Percentiles rank a stretch among this genome's conserved stretches.
These are phyloP conservation scores for Alternaria sp. DNA, from an alignment of 2,329 filamentous ascomycete species.

Conservation along the genomic window DNA sequence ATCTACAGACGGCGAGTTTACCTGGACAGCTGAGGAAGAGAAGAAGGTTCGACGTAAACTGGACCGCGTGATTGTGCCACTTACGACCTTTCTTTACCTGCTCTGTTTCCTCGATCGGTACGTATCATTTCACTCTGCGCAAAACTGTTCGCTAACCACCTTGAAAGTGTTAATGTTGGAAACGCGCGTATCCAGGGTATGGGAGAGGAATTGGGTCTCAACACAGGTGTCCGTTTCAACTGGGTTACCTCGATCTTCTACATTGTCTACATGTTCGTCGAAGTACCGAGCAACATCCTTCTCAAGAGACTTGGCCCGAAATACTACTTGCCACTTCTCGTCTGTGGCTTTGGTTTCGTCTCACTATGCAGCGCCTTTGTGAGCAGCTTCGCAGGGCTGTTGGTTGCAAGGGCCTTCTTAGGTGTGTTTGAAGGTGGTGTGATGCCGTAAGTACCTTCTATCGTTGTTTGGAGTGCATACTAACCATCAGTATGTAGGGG, in stretches of 20 bases:
- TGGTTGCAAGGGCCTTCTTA: conserved; percentile 57
- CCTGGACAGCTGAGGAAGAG: conserved; percentile 62
- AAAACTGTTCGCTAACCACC: conserved; percentile 10
- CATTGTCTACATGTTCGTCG: conserved; percentile 62
- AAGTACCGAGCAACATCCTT: conserved; percentile 63
- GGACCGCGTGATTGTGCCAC: conserved; percentile 60
- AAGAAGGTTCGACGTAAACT: conserved; percentile 58
- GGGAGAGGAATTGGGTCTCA: conserved; percentile 56
- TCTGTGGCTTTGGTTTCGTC: conserved; percentile 63
- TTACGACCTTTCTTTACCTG: conserved; percentile 62
- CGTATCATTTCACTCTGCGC: neutral
- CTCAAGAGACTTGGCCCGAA: conserved; percentile 62
- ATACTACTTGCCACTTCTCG: conserved; percentile 61
- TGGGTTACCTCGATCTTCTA: conserved; percentile 66
- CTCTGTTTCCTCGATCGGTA: conserved; percentile 58
- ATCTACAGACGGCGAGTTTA: conserved; percentile 42
- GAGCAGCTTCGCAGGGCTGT: conserved; percentile 54
- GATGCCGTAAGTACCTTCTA: conserved; percentile 53
- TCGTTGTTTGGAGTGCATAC: neutral
- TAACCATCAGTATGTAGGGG: conserved; percentile 42
- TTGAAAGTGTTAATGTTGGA: conserved; percentile 53
- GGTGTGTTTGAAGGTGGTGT: conserved; percentile 65
- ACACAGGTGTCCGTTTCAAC: conserved; percentile 59
- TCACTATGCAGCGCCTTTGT: conserved; percentile 64
- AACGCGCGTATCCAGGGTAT: conserved; percentile 65